A percentile compares a stretch with the other conserved stretches of the same genome.
phyloP scores from a whole-genome alignment of 495 filamentous ascomycete species.

The Daldinia concentrica region DNA sequence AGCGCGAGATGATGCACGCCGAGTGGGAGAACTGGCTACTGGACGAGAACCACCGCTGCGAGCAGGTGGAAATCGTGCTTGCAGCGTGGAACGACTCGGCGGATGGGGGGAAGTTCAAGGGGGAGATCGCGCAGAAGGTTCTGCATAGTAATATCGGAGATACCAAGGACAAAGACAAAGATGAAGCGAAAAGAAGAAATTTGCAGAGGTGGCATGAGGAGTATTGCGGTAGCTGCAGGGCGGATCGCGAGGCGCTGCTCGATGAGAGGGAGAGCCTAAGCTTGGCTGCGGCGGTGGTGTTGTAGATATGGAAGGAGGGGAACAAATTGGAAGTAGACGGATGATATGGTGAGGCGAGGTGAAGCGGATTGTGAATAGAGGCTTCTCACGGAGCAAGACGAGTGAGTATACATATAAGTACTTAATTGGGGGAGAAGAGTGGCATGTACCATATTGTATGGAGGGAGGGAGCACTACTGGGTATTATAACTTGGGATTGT shows the following conservation, averaged over 20 bases:
- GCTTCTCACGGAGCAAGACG: not conserved
- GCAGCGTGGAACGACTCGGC: constrained; percentile 32
- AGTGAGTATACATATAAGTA: not conserved
- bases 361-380: not conserved
- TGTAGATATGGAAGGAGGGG: not conserved
- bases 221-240: constrained; percentile 78
- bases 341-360: not conserved
- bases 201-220: constrained; percentile 71
- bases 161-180: constrained; percentile 14
- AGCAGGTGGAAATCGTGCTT: constrained; percentile 64
- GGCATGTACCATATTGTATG: not conserved
- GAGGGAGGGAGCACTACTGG: not conserved
- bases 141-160: constrained; percentile 17
- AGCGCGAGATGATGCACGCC: constrained; percentile 79
- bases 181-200: constrained; percentile 54
- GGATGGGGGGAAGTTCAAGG: not conserved
- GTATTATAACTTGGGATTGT: not conserved
- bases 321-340: not conserved
- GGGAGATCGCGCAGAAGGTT: constrained; percentile 41
- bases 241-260: constrained; percentile 60
- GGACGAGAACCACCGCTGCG: constrained; percentile 75
- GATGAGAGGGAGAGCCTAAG: constrained; percentile 40
- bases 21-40: constrained; percentile 93
- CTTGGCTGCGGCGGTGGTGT: constrained; percentile 6
- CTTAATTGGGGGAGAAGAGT: not conserved